Conservation (phyloP, 2,329 filamentous ascomycete genomes). For the Penicillium sp. region DNA sequence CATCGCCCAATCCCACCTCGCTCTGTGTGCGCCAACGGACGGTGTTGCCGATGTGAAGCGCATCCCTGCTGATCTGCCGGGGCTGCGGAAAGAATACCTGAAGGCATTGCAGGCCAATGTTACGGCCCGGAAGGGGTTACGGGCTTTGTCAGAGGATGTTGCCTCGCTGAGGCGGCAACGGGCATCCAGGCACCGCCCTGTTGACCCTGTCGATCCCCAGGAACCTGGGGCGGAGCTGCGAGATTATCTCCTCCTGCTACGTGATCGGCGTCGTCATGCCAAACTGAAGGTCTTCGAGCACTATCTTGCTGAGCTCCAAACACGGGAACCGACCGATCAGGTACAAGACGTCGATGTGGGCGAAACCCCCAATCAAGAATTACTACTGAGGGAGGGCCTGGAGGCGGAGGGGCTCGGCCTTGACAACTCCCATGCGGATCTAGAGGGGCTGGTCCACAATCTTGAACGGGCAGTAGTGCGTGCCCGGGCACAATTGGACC, state of each 20-base stretch:
- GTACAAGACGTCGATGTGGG: slow-evolving; percentile 26
- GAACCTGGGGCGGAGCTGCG: slow-evolving; percentile 35
- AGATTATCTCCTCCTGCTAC: slow-evolving; percentile 51
- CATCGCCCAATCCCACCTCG: slow-evolving; percentile 36
- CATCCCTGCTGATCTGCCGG: slow-evolving; percentile 46
- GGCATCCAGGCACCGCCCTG: slow-evolving; percentile 23
- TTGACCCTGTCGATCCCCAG: slow-evolving; percentile 15
- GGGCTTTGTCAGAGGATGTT: slow-evolving; percentile 38
- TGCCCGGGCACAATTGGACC: slow-evolving; percentile 41
- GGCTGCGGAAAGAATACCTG: slow-evolving; percentile 50
- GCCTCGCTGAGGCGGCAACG: slow-evolving; percentile 32
- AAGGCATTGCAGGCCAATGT: slow-evolving; percentile 49
- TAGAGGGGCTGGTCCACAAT: slow-evolving; percentile 41
- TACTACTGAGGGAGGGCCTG: slow-evolving; percentile 19
- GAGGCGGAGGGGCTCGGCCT: slow-evolving; percentile 18
- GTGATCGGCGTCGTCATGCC: slow-evolving; percentile 49
- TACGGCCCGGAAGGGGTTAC: slow-evolving; percentile 45
- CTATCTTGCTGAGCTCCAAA: slow-evolving; percentile 47
- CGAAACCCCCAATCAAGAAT: slow-evolving; percentile 18
- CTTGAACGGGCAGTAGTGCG: slow-evolving; percentile 45
- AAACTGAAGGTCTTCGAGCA: slow-evolving; percentile 54
- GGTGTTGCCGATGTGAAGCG: slow-evolving; percentile 38
- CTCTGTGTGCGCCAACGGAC: slow-evolving; percentile 39
- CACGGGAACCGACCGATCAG: slow-evolving; percentile 25
- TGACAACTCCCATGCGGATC: slow-evolving; percentile 18